These are phyloP conservation scores for Austroboletus festivus DNA, from an alignment of 768 basidiomycete genomes.

Conservation along the genomic window DNA sequence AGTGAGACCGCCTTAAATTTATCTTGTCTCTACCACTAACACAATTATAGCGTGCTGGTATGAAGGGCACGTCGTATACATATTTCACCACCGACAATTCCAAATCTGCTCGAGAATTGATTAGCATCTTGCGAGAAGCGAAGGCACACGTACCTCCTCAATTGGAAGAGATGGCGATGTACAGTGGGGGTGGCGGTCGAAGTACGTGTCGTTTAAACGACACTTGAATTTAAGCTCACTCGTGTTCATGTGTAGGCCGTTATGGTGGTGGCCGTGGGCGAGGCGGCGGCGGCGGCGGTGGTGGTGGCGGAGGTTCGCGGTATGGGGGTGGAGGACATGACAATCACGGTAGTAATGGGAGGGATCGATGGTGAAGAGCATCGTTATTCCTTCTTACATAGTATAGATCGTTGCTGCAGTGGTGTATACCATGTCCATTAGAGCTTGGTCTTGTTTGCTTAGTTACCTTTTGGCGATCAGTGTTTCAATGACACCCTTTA, in stretches of 20 bases:
- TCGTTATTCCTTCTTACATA: constrained; percentile 2
- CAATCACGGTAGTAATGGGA: constrained; percentile 20
- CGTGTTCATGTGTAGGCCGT: constrained; percentile 44
- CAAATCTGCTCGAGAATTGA: constrained; percentile 89
- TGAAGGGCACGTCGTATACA: constrained; percentile 89
- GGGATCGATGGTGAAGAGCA: constrained; percentile 22
- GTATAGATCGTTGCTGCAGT: constrained; percentile 19
- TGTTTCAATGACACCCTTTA: too few species aligned
- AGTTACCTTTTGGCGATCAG: too few species aligned
- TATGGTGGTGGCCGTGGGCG: constrained; percentile 45
- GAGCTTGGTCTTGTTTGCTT: constrained; percentile 2
- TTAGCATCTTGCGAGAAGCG: constrained; percentile 82
- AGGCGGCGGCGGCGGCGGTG: constrained; percentile 24
- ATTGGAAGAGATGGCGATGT: constrained; percentile 90
- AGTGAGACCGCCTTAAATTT: constrained; percentile 39
- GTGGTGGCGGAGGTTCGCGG: constrained; percentile 20
- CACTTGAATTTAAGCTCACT: background rate
- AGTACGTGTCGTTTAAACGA: constrained; percentile 43
- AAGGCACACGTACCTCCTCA: constrained; percentile 85
- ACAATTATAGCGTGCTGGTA: constrained; percentile 70
- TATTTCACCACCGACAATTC: constrained; percentile 97
- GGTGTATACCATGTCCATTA: constrained; percentile 27
- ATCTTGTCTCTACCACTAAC: constrained; percentile 12
- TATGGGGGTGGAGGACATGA: constrained; percentile 24
- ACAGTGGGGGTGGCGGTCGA: constrained; percentile 75